Conservation (phyloP, 1,284 basidiomycete genomes). For the Ganoderma resinaceum region DNA sequence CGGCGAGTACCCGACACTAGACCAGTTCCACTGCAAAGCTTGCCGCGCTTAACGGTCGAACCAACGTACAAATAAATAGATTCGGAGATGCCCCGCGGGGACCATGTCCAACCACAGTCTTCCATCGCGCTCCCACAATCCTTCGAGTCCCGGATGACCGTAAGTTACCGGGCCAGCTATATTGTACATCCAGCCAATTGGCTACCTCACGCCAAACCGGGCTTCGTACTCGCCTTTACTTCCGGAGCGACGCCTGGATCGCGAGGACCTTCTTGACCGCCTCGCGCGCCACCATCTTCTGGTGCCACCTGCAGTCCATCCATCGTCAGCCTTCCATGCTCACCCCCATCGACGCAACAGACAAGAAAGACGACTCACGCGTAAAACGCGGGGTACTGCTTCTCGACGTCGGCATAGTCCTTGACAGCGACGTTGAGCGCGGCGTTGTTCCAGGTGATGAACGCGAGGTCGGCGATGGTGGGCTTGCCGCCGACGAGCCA, state of each 20-base stretch:
- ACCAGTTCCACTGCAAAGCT: too few species aligned
- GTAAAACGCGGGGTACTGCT: conserved; percentile 28
- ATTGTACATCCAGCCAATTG: too few species aligned
- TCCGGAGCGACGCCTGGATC: conserved; percentile 9
- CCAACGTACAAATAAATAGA: too few species aligned
- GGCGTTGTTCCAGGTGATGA: conserved; percentile 31
- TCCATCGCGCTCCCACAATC: too few species aligned
- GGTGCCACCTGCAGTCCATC: conserved; percentile 15
- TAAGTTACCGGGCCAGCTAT: too few species aligned
- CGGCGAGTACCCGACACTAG: too few species aligned
- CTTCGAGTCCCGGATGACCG: too few species aligned
- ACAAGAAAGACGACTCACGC: conserved; percentile 17
- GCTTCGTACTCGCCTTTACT: background rate
- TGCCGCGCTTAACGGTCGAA: too few species aligned
- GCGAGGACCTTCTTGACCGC: conserved; percentile 15
- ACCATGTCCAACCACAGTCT: too few species aligned
- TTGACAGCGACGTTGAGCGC: conserved; percentile 21
- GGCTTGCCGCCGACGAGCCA: conserved; percentile 34
- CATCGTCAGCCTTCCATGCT: background rate
- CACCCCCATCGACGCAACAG: background rate
- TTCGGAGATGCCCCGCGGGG: too few species aligned
- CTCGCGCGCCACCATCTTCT: conserved; percentile 16
- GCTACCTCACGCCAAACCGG: too few species aligned
- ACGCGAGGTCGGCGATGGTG: conserved; percentile 36
- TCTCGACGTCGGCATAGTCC: conserved; percentile 21